Base-by-base conservation (phyloP, 23 red algal genomes). In the Gracilaria vermiculophylla region DNA sequence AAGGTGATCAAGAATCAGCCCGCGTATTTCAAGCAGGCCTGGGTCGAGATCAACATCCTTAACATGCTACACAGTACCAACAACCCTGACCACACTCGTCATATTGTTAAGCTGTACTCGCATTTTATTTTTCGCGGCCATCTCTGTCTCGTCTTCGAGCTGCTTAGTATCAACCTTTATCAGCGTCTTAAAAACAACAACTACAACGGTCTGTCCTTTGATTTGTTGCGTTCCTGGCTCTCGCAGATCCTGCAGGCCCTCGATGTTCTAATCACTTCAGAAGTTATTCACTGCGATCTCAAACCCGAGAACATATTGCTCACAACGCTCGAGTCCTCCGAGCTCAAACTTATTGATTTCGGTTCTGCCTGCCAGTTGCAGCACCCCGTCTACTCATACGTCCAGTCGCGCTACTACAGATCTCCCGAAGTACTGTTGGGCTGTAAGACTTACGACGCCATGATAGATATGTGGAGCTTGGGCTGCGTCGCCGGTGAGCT, bases 271-370 rank as follows among this genome's bases (percentile, higher is more conserved):
- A 43, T 82, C 14, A 67, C 55, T 29, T 86, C 89, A 1, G 92
- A 91, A 0, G 91, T 98, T 82, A 98, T 95, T 48, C 96, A 98
- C 82, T 98, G 96, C 80, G 96, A 98, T 72, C 42, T 98, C 6
- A 98, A 98, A 55, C 96, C 96, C 24, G 96, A 98, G 82, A 98
- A 98, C 66, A 88, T 98, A 27, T 49, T 98, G 15, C 79, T 98
- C 31, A 81, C 41, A 50, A 51, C 85, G 12, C 52, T 76, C 29
- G 55, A 74, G 29, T 19, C 51, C 16, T 61, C 54, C 15, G 55
- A 97, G 20, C 62, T 98, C 36, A 92, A 92, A 65, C 61, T 98
- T 14, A 98, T 98, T 56, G 96, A 98, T 44, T 98, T 98, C 74
- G 96, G 96, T 45, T 98, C 96, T 34, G 92, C 92, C 42, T 98